Evolutionary conservation across 495 filamentous ascomycete species (phyloP), one percentile per base, ranked within the genome.

Genomic region (Trichoderma asperelloides): DNA sequence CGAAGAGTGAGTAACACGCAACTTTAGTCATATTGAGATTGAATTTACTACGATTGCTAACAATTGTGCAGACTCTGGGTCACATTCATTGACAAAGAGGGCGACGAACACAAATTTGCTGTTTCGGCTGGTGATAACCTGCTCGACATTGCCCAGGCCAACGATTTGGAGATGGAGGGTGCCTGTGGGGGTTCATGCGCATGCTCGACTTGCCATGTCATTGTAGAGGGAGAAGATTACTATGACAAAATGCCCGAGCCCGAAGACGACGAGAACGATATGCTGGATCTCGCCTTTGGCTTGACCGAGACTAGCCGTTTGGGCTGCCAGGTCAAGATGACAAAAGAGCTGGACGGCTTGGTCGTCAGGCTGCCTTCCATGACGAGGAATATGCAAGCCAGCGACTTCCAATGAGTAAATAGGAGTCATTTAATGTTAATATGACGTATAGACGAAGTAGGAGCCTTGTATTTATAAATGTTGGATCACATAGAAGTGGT

Each of bases 161-260:
- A 98, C 77, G 95, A 98, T 72, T 77, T 98, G 13, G 95, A 98
- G 77, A 97, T 98, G 94, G 95, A 98, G 81, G 95, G 93, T 62
- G 95, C 95, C 11, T 98, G 95, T 72, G 95, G 94, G 41, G 95
- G 95, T 21, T 96, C 91, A 7, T 97, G 95, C 71, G 95, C 96
- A 69, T 98, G 95, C 76, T 96, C 92, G 68, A 98, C 95, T 1
- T 98, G 95, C 80, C 95, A 98, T 79, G 89, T 98, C 63, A 96
- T 98, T 65, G 91, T 98, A 51, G 82, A 88, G 67, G 88, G 91
- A 72, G 85, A 91, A 4, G 89, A 87, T 18, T 85, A 90, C 82
- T 98, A 92, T 74, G 95, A 98, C 70, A 88, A 87, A 79, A 94
- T 98, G 81, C 85, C 88, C 60, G 96, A 98, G 78, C 91, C 95